Conservation (phyloP, 768 basidiomycete species). For the Pleurotus cornucopiae region DNA sequence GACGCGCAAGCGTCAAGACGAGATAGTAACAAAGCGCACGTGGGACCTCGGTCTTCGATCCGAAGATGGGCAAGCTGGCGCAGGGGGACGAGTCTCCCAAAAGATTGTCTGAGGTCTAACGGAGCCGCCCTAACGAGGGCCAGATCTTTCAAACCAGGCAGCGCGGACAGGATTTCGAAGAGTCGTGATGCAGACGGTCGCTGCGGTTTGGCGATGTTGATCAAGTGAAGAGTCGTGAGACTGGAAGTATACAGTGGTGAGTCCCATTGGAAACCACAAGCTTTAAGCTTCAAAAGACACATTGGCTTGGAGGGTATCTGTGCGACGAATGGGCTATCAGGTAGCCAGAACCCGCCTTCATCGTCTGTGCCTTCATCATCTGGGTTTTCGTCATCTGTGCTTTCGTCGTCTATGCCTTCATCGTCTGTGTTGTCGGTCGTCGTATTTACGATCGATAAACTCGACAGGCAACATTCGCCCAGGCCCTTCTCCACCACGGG, state of each 20-base stretch:
- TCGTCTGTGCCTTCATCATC: background rate
- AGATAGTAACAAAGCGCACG: background rate
- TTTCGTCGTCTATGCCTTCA: too few relatives aligned
- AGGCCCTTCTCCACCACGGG: background rate
- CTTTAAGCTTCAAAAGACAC: background rate
- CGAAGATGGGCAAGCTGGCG: background rate
- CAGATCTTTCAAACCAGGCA: background rate
- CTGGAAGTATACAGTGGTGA: background rate
- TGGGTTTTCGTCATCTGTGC: too few relatives aligned
- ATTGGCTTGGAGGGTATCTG: background rate
- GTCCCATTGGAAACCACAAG: background rate
- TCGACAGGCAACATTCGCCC: background rate
- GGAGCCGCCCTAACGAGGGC: background rate
- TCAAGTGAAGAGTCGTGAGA: background rate
- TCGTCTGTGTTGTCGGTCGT: too few relatives aligned
- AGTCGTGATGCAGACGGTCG: background rate
- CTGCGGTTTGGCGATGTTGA: background rate
- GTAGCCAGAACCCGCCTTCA: background rate
- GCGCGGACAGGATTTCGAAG: background rate
- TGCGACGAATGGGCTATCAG: slow-evolving; percentile 3
- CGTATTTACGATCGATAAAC: background rate
- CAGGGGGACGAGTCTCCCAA: background rate
- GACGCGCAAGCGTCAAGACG: background rate
- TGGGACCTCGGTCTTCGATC: background rate
- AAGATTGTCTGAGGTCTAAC: background rate